Conservation (phyloP, 306 rosid species). For the Vigna hirtella region DNA sequence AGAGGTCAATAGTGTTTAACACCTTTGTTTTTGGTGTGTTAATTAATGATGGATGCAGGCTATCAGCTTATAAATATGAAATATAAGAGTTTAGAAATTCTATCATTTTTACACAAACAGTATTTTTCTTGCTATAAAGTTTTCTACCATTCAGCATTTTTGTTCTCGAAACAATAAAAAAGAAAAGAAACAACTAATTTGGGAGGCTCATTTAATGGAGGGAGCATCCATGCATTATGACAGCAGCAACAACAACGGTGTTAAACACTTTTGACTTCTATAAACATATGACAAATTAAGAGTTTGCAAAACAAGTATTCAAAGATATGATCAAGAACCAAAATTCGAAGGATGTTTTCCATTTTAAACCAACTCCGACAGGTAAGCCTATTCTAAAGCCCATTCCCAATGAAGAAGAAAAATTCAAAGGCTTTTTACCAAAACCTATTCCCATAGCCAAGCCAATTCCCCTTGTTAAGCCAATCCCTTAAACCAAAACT, state of each 20-base stretch:
- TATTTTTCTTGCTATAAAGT: neutral
- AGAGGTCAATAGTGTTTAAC: neutral
- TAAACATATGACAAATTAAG: neutral
- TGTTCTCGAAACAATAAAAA: neutral
- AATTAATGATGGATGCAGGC: too few species aligned
- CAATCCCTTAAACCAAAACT: neutral
- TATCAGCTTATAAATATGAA: too few species aligned
- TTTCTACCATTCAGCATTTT: neutral
- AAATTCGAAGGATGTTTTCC: too few species aligned
- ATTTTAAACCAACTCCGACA: too few species aligned
- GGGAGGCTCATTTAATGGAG: slow-evolving; percentile 18
- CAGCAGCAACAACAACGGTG: slow-evolving; percentile 32
- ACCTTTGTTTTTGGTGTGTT: slow-evolving; percentile 27
- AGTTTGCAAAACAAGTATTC: neutral
- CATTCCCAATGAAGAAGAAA: too few species aligned
- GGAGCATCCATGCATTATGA: neutral
- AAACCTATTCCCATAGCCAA: too few species aligned
- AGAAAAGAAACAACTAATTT: neutral
- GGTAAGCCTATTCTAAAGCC: neutral
- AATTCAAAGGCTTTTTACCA: too few species aligned
- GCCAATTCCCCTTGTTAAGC: neutral
- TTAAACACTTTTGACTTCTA: neutral
- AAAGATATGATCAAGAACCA: too few species aligned
- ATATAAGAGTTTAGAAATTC: too few species aligned
- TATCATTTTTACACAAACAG: too few species aligned